Evolutionary conservation across 1,284 basidiomycete species (phyloP), one percentile per base, ranked within the genome.

Genomic region (Rhodotorula mucilaginosa): DNA sequence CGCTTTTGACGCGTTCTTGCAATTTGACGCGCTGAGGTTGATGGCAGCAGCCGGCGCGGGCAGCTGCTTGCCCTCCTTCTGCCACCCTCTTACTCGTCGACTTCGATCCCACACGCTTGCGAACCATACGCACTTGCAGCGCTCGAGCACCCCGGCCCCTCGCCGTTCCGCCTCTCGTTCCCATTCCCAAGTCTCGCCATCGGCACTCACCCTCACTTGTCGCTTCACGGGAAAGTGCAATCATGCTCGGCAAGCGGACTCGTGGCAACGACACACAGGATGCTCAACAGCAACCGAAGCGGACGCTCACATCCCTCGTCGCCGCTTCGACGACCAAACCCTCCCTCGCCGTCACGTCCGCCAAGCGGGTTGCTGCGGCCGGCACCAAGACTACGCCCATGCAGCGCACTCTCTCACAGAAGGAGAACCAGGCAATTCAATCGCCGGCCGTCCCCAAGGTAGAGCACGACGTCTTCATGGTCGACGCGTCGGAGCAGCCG

Each of bases 211-310:
- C 15, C 44, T 26, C 19, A 44, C 29, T 19, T 60, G 31, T 59
- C 16, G n/a, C 54, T 29, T 29, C 31, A 19, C 23, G 8, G 19
- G 16, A 46, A 1, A 56, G 5, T 21, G 7, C 4, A 13, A 31
- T 29, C 23, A 62, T 62, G 60, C 66, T 62, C 61, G 58, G 58
- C 67, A 61, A 61, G 39, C 67, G 61, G 26, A 29, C 49, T 10
- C 65, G 65, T 34, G 12, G 48, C 15, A 44, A 44, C 52, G 26
- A 23, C 19, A 10, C 39, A 2, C 3, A n/a, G 26, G 44, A 48
- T 57, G 19, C 13, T 18, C 16, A n/a, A 10, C 49, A 19, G 39
- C 61, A 15, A 16, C n/a, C 44, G 5, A 68, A 68, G 23, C 67
- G 67, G 23, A 15, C 57, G 5, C 48, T 68, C 10, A 52, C 56